A percentile compares a stretch with the other conserved stretches of the same genome.
Conservation (phyloP, 768 basidiomycete species). For the Termitomyces titanicus region DNA sequence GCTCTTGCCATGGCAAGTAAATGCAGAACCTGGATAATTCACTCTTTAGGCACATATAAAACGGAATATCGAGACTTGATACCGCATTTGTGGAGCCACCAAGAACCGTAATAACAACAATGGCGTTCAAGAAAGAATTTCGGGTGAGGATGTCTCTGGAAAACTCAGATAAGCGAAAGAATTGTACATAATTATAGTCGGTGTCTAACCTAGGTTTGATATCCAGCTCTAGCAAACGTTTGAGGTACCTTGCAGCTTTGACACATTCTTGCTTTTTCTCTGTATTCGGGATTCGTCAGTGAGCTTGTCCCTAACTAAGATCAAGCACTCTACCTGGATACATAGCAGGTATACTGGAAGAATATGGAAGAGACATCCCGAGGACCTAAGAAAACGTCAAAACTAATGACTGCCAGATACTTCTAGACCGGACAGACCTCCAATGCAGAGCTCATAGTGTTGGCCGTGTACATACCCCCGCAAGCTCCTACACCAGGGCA, state of each 20-base stretch:
- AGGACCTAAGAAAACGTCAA: constrained; percentile 39
- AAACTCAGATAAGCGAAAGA: background rate
- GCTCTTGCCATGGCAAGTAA: constrained; percentile 83
- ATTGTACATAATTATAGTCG: background rate
- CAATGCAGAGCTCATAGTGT: constrained; percentile 84
- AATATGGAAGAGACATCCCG: constrained; percentile 84
- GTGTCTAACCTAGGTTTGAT: constrained; percentile 67
- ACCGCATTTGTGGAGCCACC: constrained; percentile 91
- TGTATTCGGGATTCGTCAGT: constrained; percentile 19
- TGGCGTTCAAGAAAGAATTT: constrained; percentile 75
- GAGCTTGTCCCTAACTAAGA: background rate
- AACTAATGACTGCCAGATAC: background rate
- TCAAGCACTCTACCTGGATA: constrained; percentile 47
- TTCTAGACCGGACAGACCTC: constrained; percentile 36
- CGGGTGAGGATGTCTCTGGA: constrained; percentile 42
- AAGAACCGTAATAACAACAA: constrained; percentile 72
- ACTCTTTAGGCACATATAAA: background rate
- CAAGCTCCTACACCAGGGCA: constrained; percentile 85
- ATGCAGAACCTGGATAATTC: constrained; percentile 63
- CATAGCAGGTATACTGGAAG: constrained; percentile 71
- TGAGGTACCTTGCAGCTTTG: constrained; percentile 75
- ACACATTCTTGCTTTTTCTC: constrained; percentile 84
- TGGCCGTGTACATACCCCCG: constrained; percentile 89
- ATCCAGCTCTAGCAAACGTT: constrained; percentile 68
- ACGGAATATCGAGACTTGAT: constrained; percentile 15